These are phyloP conservation scores for Sugiyamaella paludigena DNA, from an alignment of 1,139 yeast genomes.

Conservation along the genomic window DNA sequence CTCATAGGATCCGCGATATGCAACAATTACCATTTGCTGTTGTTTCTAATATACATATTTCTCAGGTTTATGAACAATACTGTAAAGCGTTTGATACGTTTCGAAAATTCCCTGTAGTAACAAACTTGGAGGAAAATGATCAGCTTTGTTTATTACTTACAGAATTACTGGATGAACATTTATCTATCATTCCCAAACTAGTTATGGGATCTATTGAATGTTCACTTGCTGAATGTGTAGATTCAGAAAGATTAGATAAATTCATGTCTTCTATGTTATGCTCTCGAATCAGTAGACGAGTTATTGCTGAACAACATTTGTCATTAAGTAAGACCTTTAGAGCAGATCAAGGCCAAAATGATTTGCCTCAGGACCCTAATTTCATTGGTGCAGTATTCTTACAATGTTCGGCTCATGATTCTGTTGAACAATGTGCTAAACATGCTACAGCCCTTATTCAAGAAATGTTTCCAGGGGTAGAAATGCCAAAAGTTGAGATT, in stretches of 20 bases:
- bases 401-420: constrained; percentile 71
- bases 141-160: constrained; percentile 63
- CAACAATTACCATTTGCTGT: constrained; percentile 82
- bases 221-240: constrained; percentile 59
- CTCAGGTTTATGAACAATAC: constrained; percentile 84
- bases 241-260: constrained; percentile 61
- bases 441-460: constrained; percentile 44
- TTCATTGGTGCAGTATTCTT: constrained; percentile 86
- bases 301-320: constrained; percentile 86
- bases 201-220: constrained; percentile 93
- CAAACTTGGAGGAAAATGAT: constrained; percentile 68
- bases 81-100: constrained; percentile 83
- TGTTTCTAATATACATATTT: constrained; percentile 78
- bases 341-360: constrained; percentile 26
- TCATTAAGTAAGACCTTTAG: constrained; percentile 67
- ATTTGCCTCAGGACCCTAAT: constrained; percentile 47
- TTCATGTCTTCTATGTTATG: constrained; percentile 75
- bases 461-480: constrained; percentile 48
- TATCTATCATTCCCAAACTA: constrained; percentile 76
- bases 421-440: constrained; percentile 55
- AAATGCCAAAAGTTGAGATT: constrained; percentile 69
- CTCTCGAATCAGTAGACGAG: constrained; percentile 83
- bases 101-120: constrained; percentile 66
- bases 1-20: constrained; percentile 73
- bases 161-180: constrained; percentile 66